A percentile compares a stretch with the other conserved stretches of the same genome.
Evolutionary conservation across 1,284 basidiomycete genomes (phyloP).

Genomic region (Mycena sp.): DNA sequence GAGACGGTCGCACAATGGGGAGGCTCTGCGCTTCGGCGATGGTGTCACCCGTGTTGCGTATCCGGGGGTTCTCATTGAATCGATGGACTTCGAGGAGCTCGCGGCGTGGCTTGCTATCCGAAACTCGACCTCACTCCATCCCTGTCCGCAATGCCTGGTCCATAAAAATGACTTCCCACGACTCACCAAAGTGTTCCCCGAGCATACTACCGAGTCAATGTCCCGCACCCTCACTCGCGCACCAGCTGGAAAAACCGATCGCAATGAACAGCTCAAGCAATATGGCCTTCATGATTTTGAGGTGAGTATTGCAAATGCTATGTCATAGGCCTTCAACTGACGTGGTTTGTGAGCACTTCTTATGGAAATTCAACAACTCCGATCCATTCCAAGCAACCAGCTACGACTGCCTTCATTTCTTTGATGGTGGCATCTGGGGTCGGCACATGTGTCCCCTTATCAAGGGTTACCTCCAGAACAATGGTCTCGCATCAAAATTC

Average conservation of each 20-base stretch:
- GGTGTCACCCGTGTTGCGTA: slow-evolving; percentile 31
- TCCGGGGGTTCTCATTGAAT: slow-evolving; percentile 40
- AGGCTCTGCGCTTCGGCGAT: slow-evolving; percentile 38
- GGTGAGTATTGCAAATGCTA: slow-evolving; percentile 21
- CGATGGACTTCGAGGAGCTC: slow-evolving; percentile 42
- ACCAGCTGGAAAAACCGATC: slow-evolving; percentile 22
- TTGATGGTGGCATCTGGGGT: slow-evolving; percentile 34
- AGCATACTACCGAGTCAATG: slow-evolving; percentile 32
- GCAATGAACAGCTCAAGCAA: slow-evolving; percentile 34
- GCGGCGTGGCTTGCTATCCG: slow-evolving; percentile 33
- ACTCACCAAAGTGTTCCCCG: slow-evolving; percentile 12
- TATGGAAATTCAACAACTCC: slow-evolving; percentile 30
- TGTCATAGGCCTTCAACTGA: not conserved
- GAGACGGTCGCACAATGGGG: slow-evolving; percentile 33
- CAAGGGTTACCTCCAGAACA: not conserved
- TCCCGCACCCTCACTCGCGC: slow-evolving; percentile 15
- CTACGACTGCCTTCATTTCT: slow-evolving; percentile 35
- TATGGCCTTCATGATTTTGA: slow-evolving; percentile 40
- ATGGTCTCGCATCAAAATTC: slow-evolving; percentile 4
- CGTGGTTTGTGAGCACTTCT: slow-evolving; percentile 20
- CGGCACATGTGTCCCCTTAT: slow-evolving; percentile 33
- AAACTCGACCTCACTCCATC: slow-evolving; percentile 36
- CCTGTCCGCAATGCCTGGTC: slow-evolving; percentile 41
- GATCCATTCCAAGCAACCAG: slow-evolving; percentile 26
- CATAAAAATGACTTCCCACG: slow-evolving; percentile 32